Evolutionary conservation across 2,329 filamentous ascomycete species (phyloP), one percentile per base, ranked within the genome.

Genomic region (Fusarium decemcellulare): DNA sequence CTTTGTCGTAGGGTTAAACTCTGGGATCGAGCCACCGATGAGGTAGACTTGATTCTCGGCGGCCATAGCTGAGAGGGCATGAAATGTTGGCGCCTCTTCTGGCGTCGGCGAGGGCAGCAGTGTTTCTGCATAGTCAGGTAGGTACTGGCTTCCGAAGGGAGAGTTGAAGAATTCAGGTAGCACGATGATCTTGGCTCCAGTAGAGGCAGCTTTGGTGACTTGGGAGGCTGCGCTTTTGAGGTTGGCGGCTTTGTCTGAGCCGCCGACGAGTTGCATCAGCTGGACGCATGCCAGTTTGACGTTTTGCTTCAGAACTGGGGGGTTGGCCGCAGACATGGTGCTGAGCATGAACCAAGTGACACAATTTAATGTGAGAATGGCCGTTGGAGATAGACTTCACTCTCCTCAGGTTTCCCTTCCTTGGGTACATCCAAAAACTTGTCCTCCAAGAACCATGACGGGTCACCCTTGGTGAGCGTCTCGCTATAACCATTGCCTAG

Each of bases 101-200:
- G 83, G 78, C 5, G 89, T 84, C 18, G 93, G 93, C 5, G 90
- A 91, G 0, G 93, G 93, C 44, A 83, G 80, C 11, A 98, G 90
- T 1, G 89, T 91, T 81, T 98, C 95, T 72, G 95, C 94, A 81
- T 98, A 98, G 63, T 90, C 88, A 57, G 94, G 91, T 82, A 98
- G 98, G 84, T 91, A 94, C 76, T 93, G 78, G 72, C 90, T 93
- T 68, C 95, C 95, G 82, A 98, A 98, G 9, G 95, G 95, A 32
- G 93, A 96, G 85, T 98, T 98, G 89, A 98, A 98, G 86, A 95
- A 98, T 83, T 98, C 95, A 29, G 95, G 95, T 12, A 98, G 88
- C 23, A 98, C 93, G 68, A 98, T 90, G 58, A 98, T 90, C 54
- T 92, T 89, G 62, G 95, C 93, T 73, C 95, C 95, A 10, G 83